Percentiles rank a stretch among this genome's conserved stretches.
phyloP scores from a whole-genome alignment of 768 basidiomycete genomes.

The Exidia glandulosa region DNA sequence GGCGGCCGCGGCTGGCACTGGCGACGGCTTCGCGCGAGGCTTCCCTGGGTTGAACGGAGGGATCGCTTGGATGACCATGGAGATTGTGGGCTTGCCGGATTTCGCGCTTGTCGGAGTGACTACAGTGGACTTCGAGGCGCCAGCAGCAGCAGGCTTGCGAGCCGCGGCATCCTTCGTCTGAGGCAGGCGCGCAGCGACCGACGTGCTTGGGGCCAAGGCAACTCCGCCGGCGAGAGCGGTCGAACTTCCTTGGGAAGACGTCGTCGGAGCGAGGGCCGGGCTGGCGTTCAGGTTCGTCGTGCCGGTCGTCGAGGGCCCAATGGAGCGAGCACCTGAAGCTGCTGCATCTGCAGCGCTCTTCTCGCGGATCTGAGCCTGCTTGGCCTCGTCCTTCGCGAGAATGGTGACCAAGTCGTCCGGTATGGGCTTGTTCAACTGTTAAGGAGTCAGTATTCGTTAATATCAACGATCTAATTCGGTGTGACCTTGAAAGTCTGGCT shows the following conservation, averaged over 20 bases:
- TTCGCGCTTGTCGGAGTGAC: constrained; percentile 12
- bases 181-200: constrained; percentile 31
- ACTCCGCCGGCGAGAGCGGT: constrained; percentile 12
- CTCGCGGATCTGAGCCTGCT: constrained; percentile 72
- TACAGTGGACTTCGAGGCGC: constrained; percentile 2
- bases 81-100: constrained; percentile 19
- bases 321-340: constrained; percentile 56
- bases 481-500: constrained; percentile 86
- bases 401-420: constrained; percentile 90
- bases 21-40: constrained; percentile 8
- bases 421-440: constrained; percentile 84
- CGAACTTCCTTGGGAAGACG: constrained; percentile 24
- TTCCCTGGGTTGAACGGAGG: constrained; percentile 78
- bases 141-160: constrained; percentile 7
- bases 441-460: constrained; percentile 1
- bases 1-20: constrained; percentile 20
- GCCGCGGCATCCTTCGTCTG: constrained; percentile 5
- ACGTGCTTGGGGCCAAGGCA: constrained; percentile 14
- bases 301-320: constrained; percentile 26
- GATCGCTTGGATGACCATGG: constrained; percentile 80
- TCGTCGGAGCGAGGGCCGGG: constrained; percentile 14
- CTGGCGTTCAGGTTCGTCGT: not conserved
- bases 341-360: constrained; percentile 61
- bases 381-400: constrained; percentile 87
- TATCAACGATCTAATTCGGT: not conserved